Conservation (phyloP, 2,329 filamentous ascomycete species). For the Fusarium nodosum region DNA sequence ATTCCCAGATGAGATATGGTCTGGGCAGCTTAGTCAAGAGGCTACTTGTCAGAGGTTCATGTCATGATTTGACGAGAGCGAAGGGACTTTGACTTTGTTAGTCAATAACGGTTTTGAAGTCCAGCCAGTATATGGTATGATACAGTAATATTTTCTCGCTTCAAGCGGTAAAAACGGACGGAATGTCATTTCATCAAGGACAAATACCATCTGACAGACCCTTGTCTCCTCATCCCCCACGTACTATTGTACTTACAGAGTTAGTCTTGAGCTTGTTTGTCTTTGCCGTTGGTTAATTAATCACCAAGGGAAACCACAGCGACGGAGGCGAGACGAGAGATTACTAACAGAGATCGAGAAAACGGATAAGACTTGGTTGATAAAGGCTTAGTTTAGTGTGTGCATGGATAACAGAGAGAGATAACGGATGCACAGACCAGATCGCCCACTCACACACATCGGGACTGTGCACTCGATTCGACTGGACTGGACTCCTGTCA, state of each 20-base stretch:
- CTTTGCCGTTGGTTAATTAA: background rate
- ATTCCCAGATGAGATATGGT: conserved; percentile 35
- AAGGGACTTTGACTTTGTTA: conserved; percentile 18
- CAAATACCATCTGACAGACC: background rate
- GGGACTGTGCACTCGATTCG: background rate
- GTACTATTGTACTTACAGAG: background rate
- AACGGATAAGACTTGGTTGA: conserved; percentile 26
- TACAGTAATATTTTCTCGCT: background rate
- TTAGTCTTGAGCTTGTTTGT: conserved; percentile 15
- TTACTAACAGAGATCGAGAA: conserved; percentile 20
- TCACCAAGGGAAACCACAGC: conserved; percentile 1
- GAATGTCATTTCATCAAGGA: background rate
- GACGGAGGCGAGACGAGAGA: background rate
- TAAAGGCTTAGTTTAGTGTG: conserved; percentile 2
- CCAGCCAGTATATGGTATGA: background rate
- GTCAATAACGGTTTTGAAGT: background rate
- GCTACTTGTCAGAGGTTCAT: conserved; percentile 33
- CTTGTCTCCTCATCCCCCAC: background rate
- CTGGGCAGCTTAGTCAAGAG: conserved; percentile 30
- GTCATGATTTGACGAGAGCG: conserved; percentile 17
- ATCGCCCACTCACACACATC: conserved; percentile 36
- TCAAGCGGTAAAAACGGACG: background rate
- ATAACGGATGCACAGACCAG: conserved; percentile 44
- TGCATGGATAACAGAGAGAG: conserved; percentile 21
- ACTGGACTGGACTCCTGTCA: conserved; percentile 5